Conservation (phyloP, 345 rosid genomes). For the Corymbia maculata region DNA sequence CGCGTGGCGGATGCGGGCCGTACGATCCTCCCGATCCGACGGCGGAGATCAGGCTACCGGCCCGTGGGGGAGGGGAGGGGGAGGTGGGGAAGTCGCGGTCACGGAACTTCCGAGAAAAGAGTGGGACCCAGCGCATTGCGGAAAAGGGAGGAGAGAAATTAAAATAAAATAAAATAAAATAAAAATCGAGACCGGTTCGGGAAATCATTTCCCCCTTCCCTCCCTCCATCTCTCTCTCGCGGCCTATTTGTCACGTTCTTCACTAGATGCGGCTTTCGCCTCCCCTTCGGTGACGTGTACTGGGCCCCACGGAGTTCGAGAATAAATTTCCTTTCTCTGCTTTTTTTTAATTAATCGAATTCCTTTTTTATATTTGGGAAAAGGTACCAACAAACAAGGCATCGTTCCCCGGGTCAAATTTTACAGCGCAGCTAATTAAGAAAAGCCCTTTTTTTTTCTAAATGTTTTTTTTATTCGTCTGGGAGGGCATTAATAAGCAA, state of each 20-base stretch:
- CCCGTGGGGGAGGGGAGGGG: neutral
- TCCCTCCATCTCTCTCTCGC: neutral
- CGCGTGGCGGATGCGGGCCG: constrained; percentile 21
- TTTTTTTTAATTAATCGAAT: neutral
- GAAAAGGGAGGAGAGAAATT: neutral
- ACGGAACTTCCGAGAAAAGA: constrained; percentile 69
- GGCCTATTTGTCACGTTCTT: constrained; percentile 45
- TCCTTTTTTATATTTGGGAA: neutral
- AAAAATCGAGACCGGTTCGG: constrained; percentile 30
- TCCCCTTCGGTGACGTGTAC: constrained; percentile 38
- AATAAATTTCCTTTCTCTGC: neutral
- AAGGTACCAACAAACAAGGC: neutral
- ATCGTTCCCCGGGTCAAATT: constrained; percentile 17
- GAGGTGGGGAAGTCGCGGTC: constrained; percentile 43
- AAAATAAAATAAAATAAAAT: neutral
- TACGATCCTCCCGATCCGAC: constrained; percentile 1
- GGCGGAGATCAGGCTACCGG: constrained; percentile 9
- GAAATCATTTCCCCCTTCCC: constrained; percentile 22
- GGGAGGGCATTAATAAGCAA: neutral
- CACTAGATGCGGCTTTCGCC: constrained; percentile 16
- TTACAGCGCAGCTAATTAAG: constrained; percentile 19
- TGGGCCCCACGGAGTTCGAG: constrained; percentile 8
- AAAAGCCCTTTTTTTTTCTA: neutral
- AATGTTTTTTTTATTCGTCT: too few relatives aligned
- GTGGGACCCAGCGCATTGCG: constrained; percentile 28